Conservation (phyloP, 2,329 filamentous ascomycete genomes). For the Penicillium decumbens region DNA sequence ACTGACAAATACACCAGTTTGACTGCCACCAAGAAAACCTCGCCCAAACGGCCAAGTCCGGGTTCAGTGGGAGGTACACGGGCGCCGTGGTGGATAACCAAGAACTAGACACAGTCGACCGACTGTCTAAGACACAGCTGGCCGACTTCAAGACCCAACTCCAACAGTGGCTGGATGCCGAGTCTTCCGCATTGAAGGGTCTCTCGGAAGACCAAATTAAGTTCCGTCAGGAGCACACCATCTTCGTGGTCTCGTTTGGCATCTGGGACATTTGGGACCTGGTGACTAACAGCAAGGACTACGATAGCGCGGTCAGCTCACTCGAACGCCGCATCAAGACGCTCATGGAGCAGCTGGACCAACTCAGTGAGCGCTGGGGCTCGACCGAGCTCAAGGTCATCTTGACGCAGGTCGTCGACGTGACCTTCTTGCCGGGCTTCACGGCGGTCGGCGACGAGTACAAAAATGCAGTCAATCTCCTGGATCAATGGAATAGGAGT, state of each 20-base stretch:
- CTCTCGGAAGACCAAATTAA: conserved; percentile 23
- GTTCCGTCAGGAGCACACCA: conserved; percentile 29
- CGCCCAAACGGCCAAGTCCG: conserved; percentile 27
- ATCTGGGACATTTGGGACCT: conserved; percentile 40
- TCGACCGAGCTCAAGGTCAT: conserved; percentile 34
- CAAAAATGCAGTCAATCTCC: conserved; percentile 32
- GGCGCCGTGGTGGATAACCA: conserved; percentile 35
- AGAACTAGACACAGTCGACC: conserved; percentile 25
- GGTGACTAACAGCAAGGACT: conserved; percentile 20
- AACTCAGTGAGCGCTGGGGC: conserved; percentile 28
- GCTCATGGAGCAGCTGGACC: conserved; percentile 32
- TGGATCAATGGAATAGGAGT: conserved; percentile 35
- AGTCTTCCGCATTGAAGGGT: conserved; percentile 22
- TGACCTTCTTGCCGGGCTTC: conserved; percentile 40
- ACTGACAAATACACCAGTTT: conserved; percentile 20
- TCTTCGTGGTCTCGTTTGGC: conserved; percentile 38
- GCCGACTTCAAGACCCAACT: conserved; percentile 38
- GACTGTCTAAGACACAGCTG: conserved; percentile 25
- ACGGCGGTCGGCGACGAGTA: conserved; percentile 25
- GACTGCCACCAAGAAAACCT: conserved; percentile 35
- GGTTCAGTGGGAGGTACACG: conserved; percentile 22
- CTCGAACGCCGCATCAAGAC: conserved; percentile 30
- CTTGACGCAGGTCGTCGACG: conserved; percentile 37
- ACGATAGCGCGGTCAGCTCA: conserved; percentile 24
- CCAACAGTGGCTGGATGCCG: conserved; percentile 33